These are phyloP conservation scores for Cunninghamia lanceolata DNA, from an alignment of 75 land plant genomes.

Conservation along the genomic window DNA sequence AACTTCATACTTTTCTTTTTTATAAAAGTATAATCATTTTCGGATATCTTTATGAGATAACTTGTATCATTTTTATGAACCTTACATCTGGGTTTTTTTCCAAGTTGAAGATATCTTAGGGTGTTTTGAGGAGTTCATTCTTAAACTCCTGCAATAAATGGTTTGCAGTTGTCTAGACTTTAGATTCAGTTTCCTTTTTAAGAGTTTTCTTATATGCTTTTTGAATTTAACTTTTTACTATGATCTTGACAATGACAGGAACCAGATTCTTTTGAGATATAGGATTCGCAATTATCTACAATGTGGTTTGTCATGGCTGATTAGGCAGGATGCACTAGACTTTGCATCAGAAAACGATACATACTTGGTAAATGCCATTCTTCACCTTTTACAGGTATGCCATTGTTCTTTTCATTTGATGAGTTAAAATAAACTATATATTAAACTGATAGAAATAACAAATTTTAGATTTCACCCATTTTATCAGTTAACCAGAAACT, in stretches of 20 bases:
- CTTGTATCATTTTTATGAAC: not conserved
- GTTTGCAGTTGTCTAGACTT: not conserved
- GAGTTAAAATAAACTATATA: not conserved
- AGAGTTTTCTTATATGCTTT: not conserved
- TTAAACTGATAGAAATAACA: not conserved
- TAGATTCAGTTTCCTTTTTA: not conserved
- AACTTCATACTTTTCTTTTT: not conserved
- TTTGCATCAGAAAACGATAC: slow-evolving; percentile 16
- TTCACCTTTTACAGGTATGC: slow-evolving; percentile 23
- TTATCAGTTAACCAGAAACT: not conserved
- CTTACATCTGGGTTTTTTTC: not conserved
- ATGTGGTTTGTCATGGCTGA: slow-evolving; percentile 11
- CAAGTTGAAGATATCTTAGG: not conserved
- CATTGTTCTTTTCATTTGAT: not conserved
- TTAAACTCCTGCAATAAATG: not conserved
- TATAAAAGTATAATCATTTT: not conserved
- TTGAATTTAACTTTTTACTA: not conserved
- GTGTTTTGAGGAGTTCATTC: not conserved
- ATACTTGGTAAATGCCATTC: slow-evolving; percentile 8
- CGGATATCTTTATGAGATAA: not conserved
- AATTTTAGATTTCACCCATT: not conserved
- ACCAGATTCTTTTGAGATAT: slow-evolving; percentile 22
- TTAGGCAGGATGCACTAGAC: slow-evolving; percentile 15
- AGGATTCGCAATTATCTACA: slow-evolving; percentile 22
- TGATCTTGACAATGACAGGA: slow-evolving; percentile 14